Evolutionary conservation across 78 protist genomes (phyloP), one percentile per base, ranked within the genome.

Genomic region (Protostelium mycophagum): DNA sequence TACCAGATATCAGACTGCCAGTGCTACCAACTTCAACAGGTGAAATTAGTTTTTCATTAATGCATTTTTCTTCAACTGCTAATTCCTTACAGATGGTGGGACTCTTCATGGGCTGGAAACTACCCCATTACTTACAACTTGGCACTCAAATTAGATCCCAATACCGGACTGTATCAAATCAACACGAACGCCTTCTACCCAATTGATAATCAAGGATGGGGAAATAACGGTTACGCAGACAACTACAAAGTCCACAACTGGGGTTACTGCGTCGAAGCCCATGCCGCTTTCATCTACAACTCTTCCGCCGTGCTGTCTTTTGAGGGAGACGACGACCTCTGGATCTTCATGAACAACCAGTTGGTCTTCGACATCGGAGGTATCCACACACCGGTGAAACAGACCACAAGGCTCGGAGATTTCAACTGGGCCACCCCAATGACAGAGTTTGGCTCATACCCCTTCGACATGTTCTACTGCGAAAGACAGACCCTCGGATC

Each of bases 121-220:
- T 5, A 51, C 16, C 73, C 73, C 73, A 51, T 51, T 16, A 51
- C 5, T 16, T 51, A 51, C 73, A 51, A 51, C 73, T 16, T 51
- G 31, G 16, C 73, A 5, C 73, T 51, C 73, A 51, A 51, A 25
- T 16, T 51, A 5, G 73, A 51, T 16, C 5, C 5, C 31, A 51
- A 51, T 16, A 51, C 73, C 73, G 73, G 73, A 25, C 73, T 51
- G 0, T 84, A 36, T 28, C 16, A 36, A 0, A n/a, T 84, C 0
- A 28, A 29, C 25, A 73, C 83, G 37, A 85, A 86, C 34, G 31
- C 38, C 1, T 92, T 92, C 90, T 92, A 88, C 38, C 92, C 94
- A 35, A 92, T 92, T 29, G 94, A 92, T 83, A 16, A 85, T 31
- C 36, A 34, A 34, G 94, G 94, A 83, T 92, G 85, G 86, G 94